A percentile compares a stretch with the other conserved stretches of the same genome.
Evolutionary conservation across 2,329 filamentous ascomycete species (phyloP).

Genomic region (Plenodomus tracheiphilus): DNA sequence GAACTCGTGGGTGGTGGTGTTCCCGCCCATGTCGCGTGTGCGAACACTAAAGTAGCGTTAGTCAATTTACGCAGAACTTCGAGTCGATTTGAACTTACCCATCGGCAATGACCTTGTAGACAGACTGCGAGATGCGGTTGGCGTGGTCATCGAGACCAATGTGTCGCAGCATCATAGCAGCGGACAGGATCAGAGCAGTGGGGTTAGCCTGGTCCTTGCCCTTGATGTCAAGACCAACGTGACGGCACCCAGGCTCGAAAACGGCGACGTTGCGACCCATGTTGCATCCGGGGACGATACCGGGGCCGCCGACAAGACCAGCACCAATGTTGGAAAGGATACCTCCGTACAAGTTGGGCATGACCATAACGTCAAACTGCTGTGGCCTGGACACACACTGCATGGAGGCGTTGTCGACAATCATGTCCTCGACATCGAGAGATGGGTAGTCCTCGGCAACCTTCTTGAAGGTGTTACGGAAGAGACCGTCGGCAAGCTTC

Average conservation of each 20-base stretch:
- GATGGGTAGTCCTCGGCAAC: constrained; percentile 94
- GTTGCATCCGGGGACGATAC: constrained; percentile 98
- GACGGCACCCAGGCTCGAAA: constrained; percentile 98
- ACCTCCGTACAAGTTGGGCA: constrained; percentile 98
- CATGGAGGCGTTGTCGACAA: constrained; percentile 99
- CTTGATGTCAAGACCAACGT: constrained; percentile 99
- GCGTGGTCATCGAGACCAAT: constrained; percentile 97
- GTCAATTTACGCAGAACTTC: constrained; percentile 1
- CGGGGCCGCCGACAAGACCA: constrained; percentile 93
- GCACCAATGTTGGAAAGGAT: constrained; percentile 99
- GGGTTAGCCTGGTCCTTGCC: constrained; percentile 99
- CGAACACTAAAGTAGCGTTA: constrained; percentile 65
- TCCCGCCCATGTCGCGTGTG: constrained; percentile 95
- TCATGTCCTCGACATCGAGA: constrained; percentile 98
- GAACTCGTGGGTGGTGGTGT: constrained; percentile 89
- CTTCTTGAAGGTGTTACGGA: constrained; percentile 95
- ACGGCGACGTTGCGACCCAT: constrained; percentile 98
- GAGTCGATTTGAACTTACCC: constrained; percentile 62
- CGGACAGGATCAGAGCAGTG: constrained; percentile 90
- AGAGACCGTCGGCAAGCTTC: constrained; percentile 98
- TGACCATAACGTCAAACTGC: constrained; percentile 99
- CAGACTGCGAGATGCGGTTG: constrained; percentile 93
- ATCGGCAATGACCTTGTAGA: constrained; percentile 81
- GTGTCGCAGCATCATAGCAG: constrained; percentile 96
- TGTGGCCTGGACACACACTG: constrained; percentile 95